Evolutionary conservation across 306 rosid genomes (phyloP).

Genomic region (Canavalia gladiata): DNA sequence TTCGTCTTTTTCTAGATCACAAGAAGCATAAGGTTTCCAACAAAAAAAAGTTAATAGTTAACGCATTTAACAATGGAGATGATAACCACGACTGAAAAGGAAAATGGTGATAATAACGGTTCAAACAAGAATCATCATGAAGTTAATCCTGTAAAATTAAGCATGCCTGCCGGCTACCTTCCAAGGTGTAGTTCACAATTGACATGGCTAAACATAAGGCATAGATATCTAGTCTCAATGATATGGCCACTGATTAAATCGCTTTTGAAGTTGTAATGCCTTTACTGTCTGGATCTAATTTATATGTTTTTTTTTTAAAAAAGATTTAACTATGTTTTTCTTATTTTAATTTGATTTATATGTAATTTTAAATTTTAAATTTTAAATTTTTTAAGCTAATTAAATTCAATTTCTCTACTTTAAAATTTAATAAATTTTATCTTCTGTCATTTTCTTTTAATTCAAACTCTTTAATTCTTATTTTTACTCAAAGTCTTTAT

Average conservation of each 20-base stretch:
- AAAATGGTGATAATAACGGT: no score
- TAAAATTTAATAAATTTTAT: no score
- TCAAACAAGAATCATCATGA: constrained; percentile 5
- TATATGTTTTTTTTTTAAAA: background rate
- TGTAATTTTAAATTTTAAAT: no score
- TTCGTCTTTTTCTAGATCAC: background rate
- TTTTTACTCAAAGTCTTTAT: no score
- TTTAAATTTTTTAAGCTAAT: no score
- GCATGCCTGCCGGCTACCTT: background rate
- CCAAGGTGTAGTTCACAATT: background rate
- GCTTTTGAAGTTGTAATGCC: background rate
- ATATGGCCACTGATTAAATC: constrained; percentile 17
- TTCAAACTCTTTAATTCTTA: no score
- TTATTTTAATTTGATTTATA: no score
- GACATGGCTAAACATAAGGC: background rate
- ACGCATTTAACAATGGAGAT: background rate
- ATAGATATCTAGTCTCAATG: background rate
- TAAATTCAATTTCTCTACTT: no score
- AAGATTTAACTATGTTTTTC: no score
- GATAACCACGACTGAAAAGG: no score
- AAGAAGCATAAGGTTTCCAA: constrained; percentile 3
- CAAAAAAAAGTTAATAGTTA: background rate
- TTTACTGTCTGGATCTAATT: background rate
- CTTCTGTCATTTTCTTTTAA: no score
- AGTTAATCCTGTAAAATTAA: constrained; percentile 6